phyloP scores from a whole-genome alignment of 208 protist species.

The Leishmania aethiopica region DNA sequence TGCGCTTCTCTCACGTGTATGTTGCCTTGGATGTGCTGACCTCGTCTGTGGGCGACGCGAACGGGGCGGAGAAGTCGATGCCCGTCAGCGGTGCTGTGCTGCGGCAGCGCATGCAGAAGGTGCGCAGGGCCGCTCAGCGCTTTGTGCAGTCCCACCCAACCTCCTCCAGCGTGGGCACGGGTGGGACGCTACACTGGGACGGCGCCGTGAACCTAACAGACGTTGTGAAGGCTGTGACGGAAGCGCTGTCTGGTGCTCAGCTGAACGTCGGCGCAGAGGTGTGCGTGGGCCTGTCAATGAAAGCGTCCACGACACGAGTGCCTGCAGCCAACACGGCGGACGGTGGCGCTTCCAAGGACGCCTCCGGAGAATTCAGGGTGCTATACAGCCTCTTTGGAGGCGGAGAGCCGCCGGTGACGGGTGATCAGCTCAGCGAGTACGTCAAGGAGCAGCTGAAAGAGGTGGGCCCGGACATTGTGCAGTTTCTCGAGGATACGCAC shows the following conservation, averaged over 20 bases:
- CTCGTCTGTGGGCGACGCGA: constrained; percentile 31
- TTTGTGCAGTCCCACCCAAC: constrained; percentile 13
- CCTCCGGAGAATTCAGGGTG: constrained; percentile 8
- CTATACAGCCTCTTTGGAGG: constrained; percentile 67
- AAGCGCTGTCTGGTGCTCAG: constrained; percentile 12
- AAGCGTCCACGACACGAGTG: neutral
- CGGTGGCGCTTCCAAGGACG: neutral
- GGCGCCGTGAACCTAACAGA: constrained; percentile 19
- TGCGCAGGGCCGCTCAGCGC: constrained; percentile 12
- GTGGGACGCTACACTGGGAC: constrained; percentile 14
- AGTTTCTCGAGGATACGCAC: constrained; percentile 79
- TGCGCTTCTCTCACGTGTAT: constrained; percentile 34
- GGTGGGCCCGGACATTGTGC: constrained; percentile 37
- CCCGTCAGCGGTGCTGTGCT: constrained; percentile 11
- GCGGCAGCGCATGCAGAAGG: constrained; percentile 11
- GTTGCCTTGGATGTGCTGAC: constrained; percentile 56
- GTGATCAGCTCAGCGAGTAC: constrained; percentile 75
- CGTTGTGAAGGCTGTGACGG: constrained; percentile 21
- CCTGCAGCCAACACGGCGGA: neutral
- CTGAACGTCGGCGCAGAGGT: constrained; percentile 23
- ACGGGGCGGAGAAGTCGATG: neutral
- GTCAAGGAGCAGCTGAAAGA: constrained; percentile 62
- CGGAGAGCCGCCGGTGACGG: constrained; percentile 66
- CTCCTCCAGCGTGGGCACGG: neutral
- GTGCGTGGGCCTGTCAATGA: constrained; percentile 23